Evolutionary conservation across 2,329 filamentous ascomycete species (phyloP).

Genomic region (Penicillium sp.): DNA sequence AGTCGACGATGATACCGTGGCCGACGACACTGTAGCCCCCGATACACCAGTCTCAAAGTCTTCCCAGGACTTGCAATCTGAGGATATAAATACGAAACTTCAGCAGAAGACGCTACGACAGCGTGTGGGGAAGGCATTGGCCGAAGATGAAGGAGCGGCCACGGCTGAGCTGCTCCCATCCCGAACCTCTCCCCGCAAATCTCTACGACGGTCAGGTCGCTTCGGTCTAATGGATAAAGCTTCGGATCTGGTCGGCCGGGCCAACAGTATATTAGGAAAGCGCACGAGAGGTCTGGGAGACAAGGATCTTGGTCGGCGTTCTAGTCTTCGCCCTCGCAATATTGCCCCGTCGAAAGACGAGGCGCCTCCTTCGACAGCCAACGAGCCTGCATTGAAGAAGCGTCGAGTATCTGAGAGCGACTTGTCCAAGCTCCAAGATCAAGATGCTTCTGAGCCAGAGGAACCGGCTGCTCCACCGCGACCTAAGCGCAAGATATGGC

Average conservation of each 20-base stretch:
- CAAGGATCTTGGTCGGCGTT: slow-evolving; percentile 56
- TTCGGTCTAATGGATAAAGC: slow-evolving; percentile 43
- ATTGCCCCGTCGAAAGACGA: slow-evolving; percentile 28
- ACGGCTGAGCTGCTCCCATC: slow-evolving; percentile 21
- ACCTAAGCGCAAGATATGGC: slow-evolving; percentile 67
- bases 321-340: slow-evolving; percentile 56
- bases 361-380: background rate
- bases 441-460: slow-evolving; percentile 19
- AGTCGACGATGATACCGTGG: slow-evolving; percentile 16
- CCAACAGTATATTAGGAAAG: slow-evolving; percentile 58
- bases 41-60: slow-evolving; percentile 38
- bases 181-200: slow-evolving; percentile 28
- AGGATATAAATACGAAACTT: slow-evolving; percentile 26
- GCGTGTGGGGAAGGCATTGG: slow-evolving; percentile 31
- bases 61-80: slow-evolving; percentile 29
- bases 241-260: slow-evolving; percentile 49
- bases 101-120: slow-evolving; percentile 33
- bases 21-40: slow-evolving; percentile 29
- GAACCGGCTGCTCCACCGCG: slow-evolving; percentile 22
- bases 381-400: slow-evolving; percentile 40
- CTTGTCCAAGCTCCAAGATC: slow-evolving; percentile 24
- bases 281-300: slow-evolving; percentile 56
- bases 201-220: slow-evolving; percentile 44
- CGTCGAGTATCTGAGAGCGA: slow-evolving; percentile 43
- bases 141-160: slow-evolving; percentile 26